Evolutionary conservation across 495 filamentous ascomycete genomes (phyloP).

Genomic region (Penicillium longicatenatum): DNA sequence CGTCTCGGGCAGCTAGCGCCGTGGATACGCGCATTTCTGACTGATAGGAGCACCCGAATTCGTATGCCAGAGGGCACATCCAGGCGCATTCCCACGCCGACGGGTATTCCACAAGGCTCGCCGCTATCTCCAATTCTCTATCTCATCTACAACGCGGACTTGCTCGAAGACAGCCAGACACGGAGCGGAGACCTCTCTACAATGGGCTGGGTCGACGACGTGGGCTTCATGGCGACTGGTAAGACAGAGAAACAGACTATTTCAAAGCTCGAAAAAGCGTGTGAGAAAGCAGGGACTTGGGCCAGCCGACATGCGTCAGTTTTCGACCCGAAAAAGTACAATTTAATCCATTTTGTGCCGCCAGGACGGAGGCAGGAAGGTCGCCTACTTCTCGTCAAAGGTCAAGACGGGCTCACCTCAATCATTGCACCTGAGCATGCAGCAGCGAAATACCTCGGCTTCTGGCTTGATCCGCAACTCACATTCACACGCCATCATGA

Average conservation of each 20-base stretch:
- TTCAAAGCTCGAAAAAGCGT: background rate
- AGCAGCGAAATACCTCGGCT: slow-evolving; percentile 11
- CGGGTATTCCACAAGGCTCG: slow-evolving; percentile 23
- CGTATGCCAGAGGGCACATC: background rate
- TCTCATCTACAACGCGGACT: slow-evolving; percentile 22
- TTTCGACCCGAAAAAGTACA: slow-evolving; percentile 20
- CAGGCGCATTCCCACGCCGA: background rate
- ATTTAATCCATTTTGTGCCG: slow-evolving; percentile 13
- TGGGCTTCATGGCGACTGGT: slow-evolving; percentile 4
- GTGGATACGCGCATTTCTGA: too few species aligned
- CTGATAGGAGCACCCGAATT: too few species aligned
- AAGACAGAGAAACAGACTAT: too few species aligned
- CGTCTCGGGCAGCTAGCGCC: background rate
- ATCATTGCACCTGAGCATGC: too few species aligned
- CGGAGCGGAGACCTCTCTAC: too few species aligned
- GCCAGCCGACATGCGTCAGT: slow-evolving; percentile 14
- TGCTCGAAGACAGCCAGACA: slow-evolving; percentile 4
- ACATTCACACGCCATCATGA: slow-evolving; percentile 11
- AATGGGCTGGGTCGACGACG: slow-evolving; percentile 22
- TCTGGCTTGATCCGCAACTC: slow-evolving; percentile 23
- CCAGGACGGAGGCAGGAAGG: background rate
- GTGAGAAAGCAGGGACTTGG: slow-evolving; percentile 9
- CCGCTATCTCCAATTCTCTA: slow-evolving; percentile 29
- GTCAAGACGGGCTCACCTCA: too few species aligned
- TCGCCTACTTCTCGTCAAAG: too few species aligned